Percentiles rank a stretch among this genome's conserved stretches.
phyloP scores from a whole-genome alignment of 2,329 filamentous ascomycete genomes.

The Calonectria pseudoreteaudii region DNA sequence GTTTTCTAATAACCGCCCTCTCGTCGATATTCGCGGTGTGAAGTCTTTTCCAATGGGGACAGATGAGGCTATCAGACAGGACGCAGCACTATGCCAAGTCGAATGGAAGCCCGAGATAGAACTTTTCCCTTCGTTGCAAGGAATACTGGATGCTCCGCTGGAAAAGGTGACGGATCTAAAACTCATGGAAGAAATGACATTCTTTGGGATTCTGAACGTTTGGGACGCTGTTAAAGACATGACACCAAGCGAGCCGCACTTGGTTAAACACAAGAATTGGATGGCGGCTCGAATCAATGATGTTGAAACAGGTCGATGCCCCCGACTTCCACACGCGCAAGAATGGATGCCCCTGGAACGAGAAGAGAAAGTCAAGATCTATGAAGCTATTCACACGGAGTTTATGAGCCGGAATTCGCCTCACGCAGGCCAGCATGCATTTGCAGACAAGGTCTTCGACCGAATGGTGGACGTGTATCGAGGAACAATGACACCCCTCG shows the following conservation, averaged over 20 bases:
- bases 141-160: neutral
- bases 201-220: neutral
- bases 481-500: neutral
- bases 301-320: neutral
- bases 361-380: neutral
- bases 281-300: neutral
- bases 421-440: neutral
- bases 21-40: neutral
- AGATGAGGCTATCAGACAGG: neutral
- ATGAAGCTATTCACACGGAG: neutral
- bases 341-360: neutral
- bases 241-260: neutral
- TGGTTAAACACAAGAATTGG: neutral
- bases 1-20: neutral
- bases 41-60: neutral
- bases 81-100: neutral
- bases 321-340: neutral
- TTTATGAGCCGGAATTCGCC: neutral
- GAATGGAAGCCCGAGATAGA: neutral
- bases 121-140: neutral
- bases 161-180: neutral
- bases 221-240: neutral
- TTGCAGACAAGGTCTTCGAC: neutral
- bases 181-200: neutral
- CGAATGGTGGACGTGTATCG: neutral